phyloP scores from a whole-genome alignment of 2,329 filamentous ascomycete genomes.

The Colletotrichum sp. region DNA sequence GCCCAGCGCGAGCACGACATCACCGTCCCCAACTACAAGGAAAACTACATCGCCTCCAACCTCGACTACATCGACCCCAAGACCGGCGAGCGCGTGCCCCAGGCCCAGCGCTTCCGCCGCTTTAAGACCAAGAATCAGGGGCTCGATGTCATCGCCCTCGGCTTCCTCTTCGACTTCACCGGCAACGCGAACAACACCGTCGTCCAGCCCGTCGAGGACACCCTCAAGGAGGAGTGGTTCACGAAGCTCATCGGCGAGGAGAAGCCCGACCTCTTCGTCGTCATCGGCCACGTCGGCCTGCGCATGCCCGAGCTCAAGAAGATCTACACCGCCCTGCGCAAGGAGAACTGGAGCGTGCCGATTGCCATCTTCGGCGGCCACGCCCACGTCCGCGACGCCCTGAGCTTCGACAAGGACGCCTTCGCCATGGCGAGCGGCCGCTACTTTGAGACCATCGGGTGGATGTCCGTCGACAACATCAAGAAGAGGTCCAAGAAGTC shows the following conservation, averaged over 20 bases:
- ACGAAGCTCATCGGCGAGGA: constrained; percentile 83
- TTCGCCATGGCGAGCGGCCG: constrained; percentile 85
- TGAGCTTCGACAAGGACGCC: constrained; percentile 77
- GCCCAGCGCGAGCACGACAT: constrained; percentile 78
- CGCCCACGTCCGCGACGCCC: constrained; percentile 85
- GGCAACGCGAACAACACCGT: constrained; percentile 90
- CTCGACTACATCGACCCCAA: constrained; percentile 82
- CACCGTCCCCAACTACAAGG: constrained; percentile 83
- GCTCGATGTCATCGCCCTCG: constrained; percentile 84
- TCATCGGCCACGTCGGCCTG: constrained; percentile 85
- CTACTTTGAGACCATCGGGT: constrained; percentile 95
- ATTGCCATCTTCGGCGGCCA: constrained; percentile 95
- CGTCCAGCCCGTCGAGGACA: constrained; percentile 79
- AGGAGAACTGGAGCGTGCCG: constrained; percentile 78
- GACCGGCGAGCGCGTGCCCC: constrained; percentile 73
- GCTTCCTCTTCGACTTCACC: constrained; percentile 94
- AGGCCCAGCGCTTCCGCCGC: constrained; percentile 83
- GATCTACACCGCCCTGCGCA: constrained; percentile 80
- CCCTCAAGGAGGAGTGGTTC: constrained; percentile 88
- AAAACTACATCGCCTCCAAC: constrained; percentile 88
- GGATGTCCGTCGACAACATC: constrained; percentile 81
- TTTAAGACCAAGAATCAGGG: constrained; percentile 92
- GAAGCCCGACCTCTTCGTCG: constrained; percentile 85
- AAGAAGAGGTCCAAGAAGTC: constrained; percentile 33
- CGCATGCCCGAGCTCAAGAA: constrained; percentile 79